Conservation (phyloP, 352 stramenopile species). For the Globisporangium parvum region DNA sequence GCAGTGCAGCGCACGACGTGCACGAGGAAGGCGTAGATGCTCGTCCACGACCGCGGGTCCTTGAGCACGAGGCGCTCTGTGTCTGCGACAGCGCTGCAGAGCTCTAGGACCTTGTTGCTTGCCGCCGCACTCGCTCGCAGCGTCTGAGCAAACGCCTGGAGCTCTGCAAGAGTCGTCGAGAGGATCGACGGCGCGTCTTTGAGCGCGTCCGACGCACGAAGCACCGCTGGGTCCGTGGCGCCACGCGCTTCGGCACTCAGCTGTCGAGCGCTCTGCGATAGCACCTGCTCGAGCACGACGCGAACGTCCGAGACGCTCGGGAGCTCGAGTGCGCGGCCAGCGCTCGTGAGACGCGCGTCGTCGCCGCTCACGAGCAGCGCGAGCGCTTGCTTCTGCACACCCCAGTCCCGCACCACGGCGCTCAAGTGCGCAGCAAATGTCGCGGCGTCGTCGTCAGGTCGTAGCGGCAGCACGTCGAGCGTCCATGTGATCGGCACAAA, state of each 20-base stretch:
- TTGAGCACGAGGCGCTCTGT: not conserved
- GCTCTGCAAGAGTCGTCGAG: not conserved
- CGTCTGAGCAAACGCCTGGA: constrained; percentile 2
- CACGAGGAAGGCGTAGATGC: constrained; percentile 19
- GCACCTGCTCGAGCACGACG: constrained; percentile 9
- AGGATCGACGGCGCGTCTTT: not conserved
- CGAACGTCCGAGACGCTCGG: constrained; percentile 17
- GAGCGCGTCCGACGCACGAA: not conserved
- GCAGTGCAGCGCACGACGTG: constrained; percentile 8
- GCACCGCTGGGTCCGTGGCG: not conserved
- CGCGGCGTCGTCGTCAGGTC: not conserved
- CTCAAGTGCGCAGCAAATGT: constrained; percentile 8
- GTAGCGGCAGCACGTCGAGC: constrained; percentile 23
- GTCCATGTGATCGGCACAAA: constrained; percentile 20
- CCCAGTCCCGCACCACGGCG: constrained; percentile 14
- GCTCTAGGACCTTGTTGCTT: not conserved
- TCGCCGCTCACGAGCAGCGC: constrained; percentile 13
- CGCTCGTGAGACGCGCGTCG: constrained; percentile 6
- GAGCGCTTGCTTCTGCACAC: constrained; percentile 15
- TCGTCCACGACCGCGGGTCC: constrained; percentile 13
- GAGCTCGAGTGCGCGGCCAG: not conserved
- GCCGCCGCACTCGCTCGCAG: not conserved
- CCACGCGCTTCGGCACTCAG: not conserved
- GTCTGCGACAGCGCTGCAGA: constrained; percentile 6
- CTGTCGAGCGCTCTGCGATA: constrained; percentile 2